Conservation (phyloP, 2,329 filamentous ascomycete species). For the Trichoderma afroharzianum region DNA sequence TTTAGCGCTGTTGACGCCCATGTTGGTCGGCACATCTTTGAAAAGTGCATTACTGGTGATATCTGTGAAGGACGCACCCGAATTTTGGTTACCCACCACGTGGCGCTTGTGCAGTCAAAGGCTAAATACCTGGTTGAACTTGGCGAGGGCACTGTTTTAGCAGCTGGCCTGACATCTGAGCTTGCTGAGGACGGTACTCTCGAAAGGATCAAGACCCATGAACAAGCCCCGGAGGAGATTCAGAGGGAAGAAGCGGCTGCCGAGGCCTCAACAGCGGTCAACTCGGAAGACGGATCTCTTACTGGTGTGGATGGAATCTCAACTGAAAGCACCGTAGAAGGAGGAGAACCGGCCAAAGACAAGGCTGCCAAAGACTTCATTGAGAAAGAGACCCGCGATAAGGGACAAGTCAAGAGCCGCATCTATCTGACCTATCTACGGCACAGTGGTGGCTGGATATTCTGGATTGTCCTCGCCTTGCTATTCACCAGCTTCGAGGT, state of each 20-base stretch:
- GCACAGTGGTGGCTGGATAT: slow-evolving; percentile 59
- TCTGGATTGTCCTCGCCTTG: slow-evolving; percentile 54
- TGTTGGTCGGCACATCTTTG: slow-evolving; percentile 74
- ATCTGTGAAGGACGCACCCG: slow-evolving; percentile 67
- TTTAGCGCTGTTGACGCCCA: slow-evolving; percentile 81
- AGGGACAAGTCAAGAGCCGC: slow-evolving; percentile 62
- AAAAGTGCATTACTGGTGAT: slow-evolving; percentile 69
- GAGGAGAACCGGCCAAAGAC: slow-evolving; percentile 36
- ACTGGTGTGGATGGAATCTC: slow-evolving; percentile 35
- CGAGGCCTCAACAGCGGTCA: slow-evolving; percentile 46
- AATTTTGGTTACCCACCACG: slow-evolving; percentile 78
- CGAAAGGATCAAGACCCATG: slow-evolving; percentile 55
- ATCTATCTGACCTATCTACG: slow-evolving; percentile 67
- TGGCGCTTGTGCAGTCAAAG: slow-evolving; percentile 64
- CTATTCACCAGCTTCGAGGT: slow-evolving; percentile 54
- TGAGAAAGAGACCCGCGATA: slow-evolving; percentile 70
- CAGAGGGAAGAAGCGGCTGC: slow-evolving; percentile 45
- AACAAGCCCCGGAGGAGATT: slow-evolving; percentile 44
- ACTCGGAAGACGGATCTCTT: slow-evolving; percentile 49
- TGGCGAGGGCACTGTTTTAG: slow-evolving; percentile 61
- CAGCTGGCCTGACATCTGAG: slow-evolving; percentile 64
- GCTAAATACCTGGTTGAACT: slow-evolving; percentile 74
- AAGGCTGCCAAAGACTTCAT: slow-evolving; percentile 66
- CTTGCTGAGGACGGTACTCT: slow-evolving; percentile 55
- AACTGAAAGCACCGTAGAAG: slow-evolving; percentile 43